phyloP scores from a whole-genome alignment of 768 basidiomycete species.

The Leccinum variicolor region DNA sequence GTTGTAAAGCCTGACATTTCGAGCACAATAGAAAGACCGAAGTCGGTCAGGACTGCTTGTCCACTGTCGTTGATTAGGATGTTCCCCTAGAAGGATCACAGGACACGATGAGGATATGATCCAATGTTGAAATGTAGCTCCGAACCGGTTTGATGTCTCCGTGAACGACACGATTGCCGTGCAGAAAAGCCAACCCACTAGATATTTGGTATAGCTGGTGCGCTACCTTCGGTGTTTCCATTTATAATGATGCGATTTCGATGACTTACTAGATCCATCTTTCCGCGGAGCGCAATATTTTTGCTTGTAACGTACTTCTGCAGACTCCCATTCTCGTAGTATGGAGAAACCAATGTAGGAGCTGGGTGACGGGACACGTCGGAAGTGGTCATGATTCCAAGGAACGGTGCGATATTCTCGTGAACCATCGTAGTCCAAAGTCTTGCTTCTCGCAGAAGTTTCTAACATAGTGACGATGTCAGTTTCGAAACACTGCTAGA shows the following conservation, averaged over 20 bases:
- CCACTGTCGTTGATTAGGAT: constrained; percentile 32
- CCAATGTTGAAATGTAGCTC: constrained; percentile 4
- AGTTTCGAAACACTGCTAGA: neutral
- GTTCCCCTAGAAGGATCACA: constrained; percentile 30
- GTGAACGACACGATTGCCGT: constrained; percentile 26
- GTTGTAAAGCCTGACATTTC: constrained; percentile 37
- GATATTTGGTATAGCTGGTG: constrained; percentile 21
- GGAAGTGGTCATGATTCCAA: constrained; percentile 17
- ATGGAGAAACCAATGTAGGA: constrained; percentile 27
- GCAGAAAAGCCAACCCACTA: constrained; percentile 24
- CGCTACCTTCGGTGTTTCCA: neutral
- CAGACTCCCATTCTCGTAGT: constrained; percentile 23
- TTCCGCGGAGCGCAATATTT: constrained; percentile 5
- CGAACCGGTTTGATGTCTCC: constrained; percentile 39
- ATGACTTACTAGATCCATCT: constrained; percentile 22
- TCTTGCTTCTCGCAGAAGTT: constrained; percentile 27
- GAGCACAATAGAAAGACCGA: constrained; percentile 38
- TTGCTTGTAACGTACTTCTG: constrained; percentile 11
- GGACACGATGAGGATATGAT: neutral
- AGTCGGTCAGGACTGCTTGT: constrained; percentile 36
- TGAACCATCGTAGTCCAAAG: constrained; percentile 25
- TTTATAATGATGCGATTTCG: neutral
- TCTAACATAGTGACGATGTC: constrained; percentile 7
- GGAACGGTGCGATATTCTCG: constrained; percentile 23
- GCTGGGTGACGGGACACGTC: constrained; percentile 14